Percentiles rank a stretch among this genome's conserved stretches.
Conservation (phyloP, 2,329 filamentous ascomycete genomes). For the Gyromitra esculenta region DNA sequence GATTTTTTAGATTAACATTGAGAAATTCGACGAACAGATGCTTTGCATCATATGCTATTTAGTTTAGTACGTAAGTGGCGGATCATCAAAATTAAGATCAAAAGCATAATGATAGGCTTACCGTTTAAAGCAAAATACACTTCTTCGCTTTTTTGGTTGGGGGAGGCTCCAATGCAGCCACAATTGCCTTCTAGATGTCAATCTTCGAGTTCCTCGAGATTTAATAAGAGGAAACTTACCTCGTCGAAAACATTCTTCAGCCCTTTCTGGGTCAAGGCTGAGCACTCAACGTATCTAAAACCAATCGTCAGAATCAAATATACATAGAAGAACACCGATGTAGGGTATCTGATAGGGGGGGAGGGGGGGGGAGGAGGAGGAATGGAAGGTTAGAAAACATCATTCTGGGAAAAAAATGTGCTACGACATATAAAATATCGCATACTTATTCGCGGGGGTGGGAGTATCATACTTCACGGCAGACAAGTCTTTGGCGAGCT, state of each 20-base stretch:
- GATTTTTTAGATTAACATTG: conserved; percentile 46
- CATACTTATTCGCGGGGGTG: conserved; percentile 47
- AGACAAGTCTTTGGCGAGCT: conserved; percentile 96
- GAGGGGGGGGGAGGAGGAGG: not conserved
- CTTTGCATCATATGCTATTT: conserved; percentile 35
- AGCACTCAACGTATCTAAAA: conserved; percentile 82
- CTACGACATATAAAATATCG: conserved; percentile 43
- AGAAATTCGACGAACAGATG: conserved; percentile 25
- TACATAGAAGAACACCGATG: not conserved
- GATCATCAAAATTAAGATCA: not conserved
- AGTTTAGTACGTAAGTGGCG: not conserved
- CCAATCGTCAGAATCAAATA: conserved; percentile 22
- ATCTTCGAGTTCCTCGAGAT: conserved; percentile 29
- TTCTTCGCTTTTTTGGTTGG: conserved; percentile 80
- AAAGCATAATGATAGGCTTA: not conserved
- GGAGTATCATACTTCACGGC: conserved; percentile 77
- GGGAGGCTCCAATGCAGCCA: conserved; percentile 90
- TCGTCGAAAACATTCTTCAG: conserved; percentile 99
- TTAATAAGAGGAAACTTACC: conserved; percentile 67
- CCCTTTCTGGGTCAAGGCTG: conserved; percentile 96
- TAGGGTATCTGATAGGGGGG: not conserved
- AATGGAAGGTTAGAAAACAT: not conserved
- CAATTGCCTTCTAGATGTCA: conserved; percentile 76
- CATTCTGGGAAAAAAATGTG: not conserved
- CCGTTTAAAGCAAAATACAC: conserved; percentile 73